phyloP scores from a whole-genome alignment of 1,284 basidiomycete species.

The Malassezia vespertilionis region DNA sequence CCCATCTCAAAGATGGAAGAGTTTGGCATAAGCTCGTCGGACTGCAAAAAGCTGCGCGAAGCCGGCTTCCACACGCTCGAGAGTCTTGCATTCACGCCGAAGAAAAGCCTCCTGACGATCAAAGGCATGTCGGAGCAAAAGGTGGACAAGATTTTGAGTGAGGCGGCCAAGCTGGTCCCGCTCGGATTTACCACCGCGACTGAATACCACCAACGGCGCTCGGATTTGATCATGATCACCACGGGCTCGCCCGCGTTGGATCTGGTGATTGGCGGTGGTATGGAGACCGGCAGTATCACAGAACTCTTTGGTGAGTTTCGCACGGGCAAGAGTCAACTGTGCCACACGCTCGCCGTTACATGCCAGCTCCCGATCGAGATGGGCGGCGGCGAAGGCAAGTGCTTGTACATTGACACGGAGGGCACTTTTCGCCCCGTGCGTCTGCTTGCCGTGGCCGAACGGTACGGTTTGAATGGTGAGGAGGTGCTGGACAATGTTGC shows the following conservation, averaged over 20 bases:
- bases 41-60: conserved; percentile 91
- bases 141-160: conserved; percentile 86
- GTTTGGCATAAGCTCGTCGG: conserved; percentile 76
- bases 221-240: conserved; percentile 93
- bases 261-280: conserved; percentile 86
- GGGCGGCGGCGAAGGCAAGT: conserved; percentile 98
- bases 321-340: conserved; percentile 95
- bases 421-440: conserved; percentile 96
- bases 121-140: conserved; percentile 97
- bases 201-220: conserved; percentile 79
- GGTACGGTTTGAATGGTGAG: conserved; percentile 88
- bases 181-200: conserved; percentile 97
- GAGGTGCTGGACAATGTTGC: conserved; percentile 98
- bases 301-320: conserved; percentile 98
- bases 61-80: conserved; percentile 89
- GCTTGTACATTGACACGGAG: conserved; percentile 96
- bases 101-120: conserved; percentile 78
- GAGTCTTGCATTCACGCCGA: conserved; percentile 90
- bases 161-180: conserved; percentile 90
- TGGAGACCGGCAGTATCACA: conserved; percentile 97
- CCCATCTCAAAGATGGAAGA: conserved; percentile 52
- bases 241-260: conserved; percentile 94
- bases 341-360: conserved; percentile 93
- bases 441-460: conserved; percentile 83
- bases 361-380: conserved; percentile 91